A percentile compares a stretch with the other conserved stretches of the same genome.
Evolutionary conservation across 1,284 basidiomycete species (phyloP).

Genomic region (Cerioporus squamosus): DNA sequence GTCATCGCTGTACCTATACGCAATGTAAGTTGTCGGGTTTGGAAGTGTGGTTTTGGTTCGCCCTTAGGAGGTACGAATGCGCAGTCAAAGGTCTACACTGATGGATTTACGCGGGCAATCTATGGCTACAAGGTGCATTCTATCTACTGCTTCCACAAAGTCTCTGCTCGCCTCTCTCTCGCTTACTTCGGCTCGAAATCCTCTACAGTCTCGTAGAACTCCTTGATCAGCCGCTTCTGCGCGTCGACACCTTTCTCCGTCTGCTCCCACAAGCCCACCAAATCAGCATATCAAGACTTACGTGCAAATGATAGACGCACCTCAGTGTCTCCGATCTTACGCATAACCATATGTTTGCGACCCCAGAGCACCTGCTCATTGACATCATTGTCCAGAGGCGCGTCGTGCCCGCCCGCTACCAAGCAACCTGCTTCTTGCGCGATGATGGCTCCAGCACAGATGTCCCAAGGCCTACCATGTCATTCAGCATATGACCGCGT

Average conservation of each 20-base stretch:
- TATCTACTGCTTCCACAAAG: background rate
- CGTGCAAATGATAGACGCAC: slow-evolving; percentile 40
- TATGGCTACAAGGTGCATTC: background rate
- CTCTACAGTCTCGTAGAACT: slow-evolving; percentile 84
- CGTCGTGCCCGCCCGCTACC: slow-evolving; percentile 70
- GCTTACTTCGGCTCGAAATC: slow-evolving; percentile 58
- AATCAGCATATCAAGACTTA: background rate
- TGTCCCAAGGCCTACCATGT: slow-evolving; percentile 80
- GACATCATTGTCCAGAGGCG: slow-evolving; percentile 53
- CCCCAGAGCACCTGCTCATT: slow-evolving; percentile 80
- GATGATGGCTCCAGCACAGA: slow-evolving; percentile 92
- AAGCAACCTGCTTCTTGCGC: slow-evolving; percentile 88
- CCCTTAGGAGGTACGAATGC: background rate
- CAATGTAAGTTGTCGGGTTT: slow-evolving; percentile 18
- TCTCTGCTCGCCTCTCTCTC: background rate
- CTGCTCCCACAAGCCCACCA: slow-evolving; percentile 34
- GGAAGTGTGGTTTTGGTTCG: background rate
- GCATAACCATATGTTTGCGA: slow-evolving; percentile 86
- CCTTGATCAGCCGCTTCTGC: slow-evolving; percentile 80
- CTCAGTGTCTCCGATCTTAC: slow-evolving; percentile 63
- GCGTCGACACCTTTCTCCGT: slow-evolving; percentile 69
- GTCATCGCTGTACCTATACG: slow-evolving; percentile 15
- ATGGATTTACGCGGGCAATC: background rate
- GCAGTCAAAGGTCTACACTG: background rate
- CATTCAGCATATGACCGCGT: background rate